A percentile compares a stretch with the other conserved stretches of the same genome.
phyloP scores from a whole-genome alignment of 164 flowering plant species.

The Kingdonia uniflora region DNA sequence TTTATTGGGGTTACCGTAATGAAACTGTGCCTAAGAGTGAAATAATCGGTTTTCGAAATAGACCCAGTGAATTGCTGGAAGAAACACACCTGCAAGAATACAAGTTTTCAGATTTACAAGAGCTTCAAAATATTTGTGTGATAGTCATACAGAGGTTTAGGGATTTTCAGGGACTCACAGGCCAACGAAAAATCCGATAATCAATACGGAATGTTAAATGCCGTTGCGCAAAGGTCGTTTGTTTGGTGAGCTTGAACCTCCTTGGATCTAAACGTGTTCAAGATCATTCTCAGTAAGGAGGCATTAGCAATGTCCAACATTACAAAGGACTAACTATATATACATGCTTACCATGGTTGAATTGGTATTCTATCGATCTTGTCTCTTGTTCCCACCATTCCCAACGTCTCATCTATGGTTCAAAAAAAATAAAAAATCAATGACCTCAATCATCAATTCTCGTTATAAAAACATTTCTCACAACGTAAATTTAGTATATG shows the following conservation, averaged over 20 bases:
- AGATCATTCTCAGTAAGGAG: background rate
- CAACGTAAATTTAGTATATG: too few species aligned
- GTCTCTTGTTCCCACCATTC: slow-evolving; percentile 62
- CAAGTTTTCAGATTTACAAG: background rate
- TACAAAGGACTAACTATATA: background rate
- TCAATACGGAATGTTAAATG: slow-evolving; percentile 46
- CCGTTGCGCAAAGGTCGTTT: slow-evolving; percentile 49
- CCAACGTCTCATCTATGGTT: slow-evolving; percentile 51
- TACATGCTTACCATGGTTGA: slow-evolving; percentile 33
- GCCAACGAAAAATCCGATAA: slow-evolving; percentile 37
- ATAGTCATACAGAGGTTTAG: background rate
- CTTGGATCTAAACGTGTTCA: slow-evolving; percentile 32
- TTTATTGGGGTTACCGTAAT: slow-evolving; percentile 28
- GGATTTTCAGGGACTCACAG: slow-evolving; percentile 23
- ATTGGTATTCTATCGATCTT: slow-evolving; percentile 43
- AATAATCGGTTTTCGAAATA: slow-evolving; percentile 48
- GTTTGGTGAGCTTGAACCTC: slow-evolving; percentile 43
- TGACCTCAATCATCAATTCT: too few species aligned
- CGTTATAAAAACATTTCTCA: too few species aligned
- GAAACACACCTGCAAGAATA: slow-evolving; percentile 34
- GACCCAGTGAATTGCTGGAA: slow-evolving; percentile 38
- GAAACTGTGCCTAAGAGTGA: slow-evolving; percentile 68
- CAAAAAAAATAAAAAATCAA: too few species aligned
- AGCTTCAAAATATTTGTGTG: background rate
- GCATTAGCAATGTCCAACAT: background rate